Evolutionary conservation across 202 grass and related monocot genomes (phyloP), one percentile per base, ranked within the genome.

Genomic region (Panicum virgatum): DNA sequence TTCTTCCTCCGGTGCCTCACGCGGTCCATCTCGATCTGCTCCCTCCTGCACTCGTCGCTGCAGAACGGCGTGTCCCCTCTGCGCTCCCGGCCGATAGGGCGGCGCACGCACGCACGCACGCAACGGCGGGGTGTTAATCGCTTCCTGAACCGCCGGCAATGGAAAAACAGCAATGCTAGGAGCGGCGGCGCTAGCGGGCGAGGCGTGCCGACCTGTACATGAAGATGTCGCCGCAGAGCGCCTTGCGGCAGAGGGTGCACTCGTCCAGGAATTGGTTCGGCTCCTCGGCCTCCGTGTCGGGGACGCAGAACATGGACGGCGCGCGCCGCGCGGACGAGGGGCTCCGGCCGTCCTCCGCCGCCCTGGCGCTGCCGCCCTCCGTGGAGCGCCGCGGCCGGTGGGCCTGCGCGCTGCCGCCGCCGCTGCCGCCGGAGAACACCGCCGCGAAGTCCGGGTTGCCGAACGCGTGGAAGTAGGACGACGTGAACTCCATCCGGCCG

Each of bases 21-120:
- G 60, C 87, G 86, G 77, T 97, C 94, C 70, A 82, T 87, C 39
- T 94, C 89, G 65, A 97, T 97, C 62, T 94, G 94, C 81, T 91
- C 88, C 80, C 91, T 89, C 70, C 94, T 92, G 69, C 94, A 97
- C 82, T 97, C 92, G 76, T 97, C 94, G 84, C 94, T 97, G 76
- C 94, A 97, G 92, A 97, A 97, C 13, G 94, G 92, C 51, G 87
- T 92, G 80, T 88, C 84, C 53, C 89, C 92, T 81, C 87, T 92
- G 89, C 66, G 79, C 45, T 38, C 12, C 14, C 66, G 6, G 3
- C 32, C 36, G 37, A 44, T 3, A 34, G 32, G 32, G 32, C 32
- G 32, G 32, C 32, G 32, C 32, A 34, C 32, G 32, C 32, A 34
- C 30, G 50, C 27, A 62, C 40, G 51, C 12, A 38, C 15, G 36